Base-by-base conservation (phyloP, 208 protist genomes). In the Acanthamoeba royreba region DNA sequence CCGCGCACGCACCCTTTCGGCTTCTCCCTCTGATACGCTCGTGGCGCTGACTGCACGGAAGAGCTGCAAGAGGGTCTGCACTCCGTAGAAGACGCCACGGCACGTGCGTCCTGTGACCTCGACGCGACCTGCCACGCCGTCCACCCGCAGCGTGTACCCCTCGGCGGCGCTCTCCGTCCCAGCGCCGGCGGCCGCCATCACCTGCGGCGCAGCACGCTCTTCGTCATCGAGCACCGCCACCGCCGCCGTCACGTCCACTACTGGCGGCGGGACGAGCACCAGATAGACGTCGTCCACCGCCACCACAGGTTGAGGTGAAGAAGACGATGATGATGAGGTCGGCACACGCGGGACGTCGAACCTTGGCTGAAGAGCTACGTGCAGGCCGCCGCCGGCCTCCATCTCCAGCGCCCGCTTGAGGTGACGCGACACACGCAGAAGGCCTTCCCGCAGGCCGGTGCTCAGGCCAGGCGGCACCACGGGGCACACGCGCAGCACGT, bases 81-180 rank as follows among this genome's bases (percentile, higher is more conserved):
- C 53, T 42, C 49, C 81, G 35, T 89, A 89, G 81, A 89, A 63
- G 19, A 33, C 53, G 40, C 81, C 81, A 53, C 81, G 66, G 66
- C 66, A 77, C 66, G 66, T 77, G 66, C 66, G 66, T 5, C 66
- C 66, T 7, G 66, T 77, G 38, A 77, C 38, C 31, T 77, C 66
- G 28, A 77, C 66, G 35, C 66, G 25, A 22, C 19, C 55, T 9
- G 19, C 15, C 19, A 38, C 8, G 7, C 19, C 25, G 8, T 66
- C 55, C 13, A 66, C 55, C n/a, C 55, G 55, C 55, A 66, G 55
- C 15, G 55, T 66, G 55, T 66, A 66, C n/a, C 55, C 55, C 22
- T 66, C 55, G 55, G 55, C n/a, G n/a, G n/a, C n/a, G n/a, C n/a
- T n/a, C n/a, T n/a, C n/a, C n/a, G n/a, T n/a, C n/a, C n/a, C n/a